Base-by-base conservation (phyloP, 2,329 filamentous ascomycete genomes). In the Fusarium camptoceras region DNA sequence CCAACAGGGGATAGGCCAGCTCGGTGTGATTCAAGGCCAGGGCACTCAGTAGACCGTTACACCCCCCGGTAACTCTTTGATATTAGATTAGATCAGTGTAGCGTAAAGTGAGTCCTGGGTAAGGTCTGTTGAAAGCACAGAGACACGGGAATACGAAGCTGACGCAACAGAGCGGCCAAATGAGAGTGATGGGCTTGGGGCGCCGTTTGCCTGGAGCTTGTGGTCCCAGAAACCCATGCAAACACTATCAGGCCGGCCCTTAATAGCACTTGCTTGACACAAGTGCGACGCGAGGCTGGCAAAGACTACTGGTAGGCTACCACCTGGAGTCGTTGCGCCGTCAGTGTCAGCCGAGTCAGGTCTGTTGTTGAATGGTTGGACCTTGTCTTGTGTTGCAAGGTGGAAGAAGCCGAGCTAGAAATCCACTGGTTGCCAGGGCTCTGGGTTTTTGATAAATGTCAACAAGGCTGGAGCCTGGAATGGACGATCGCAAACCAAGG, bases 11-110 rank as follows among this genome's bases (percentile, higher is more conserved):
- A 55, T 51, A 39, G 70, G 43, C 34, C 68, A 70, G 73, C 68
- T 75, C 73, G 73, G 73, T 75, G 73, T 75, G 73, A 75, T 75
- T 75, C 72, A 75, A 71, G 71, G 42, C 54, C 67, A 71, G 59
- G 69, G 62, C 50, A 59, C 53, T 74, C 72, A 57, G 70, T 74
- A 70, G 69, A 62, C 67, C 68, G 66, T 70, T 59, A 62, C 71
- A 70, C 62, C 57, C 69, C 73, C 73, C 67, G 66, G 59, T 57
- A 42, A 37, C 27, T 12, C 47, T 47, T 57, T 56, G 47, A 53
- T 68, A 44, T 70, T 68, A 68, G 60, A 56, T 64, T 64, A 64
- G 59, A 62, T 62, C 44, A 54, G 59, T 48, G 59, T 61, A 53
- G 47, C 43, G 30, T 56, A 56, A 30, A 31, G 27, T 61, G 37